A percentile compares a stretch with the other conserved stretches of the same genome.
phyloP scores from a whole-genome alignment of 495 filamentous ascomycete species.

The Penicillium malachiteum region DNA sequence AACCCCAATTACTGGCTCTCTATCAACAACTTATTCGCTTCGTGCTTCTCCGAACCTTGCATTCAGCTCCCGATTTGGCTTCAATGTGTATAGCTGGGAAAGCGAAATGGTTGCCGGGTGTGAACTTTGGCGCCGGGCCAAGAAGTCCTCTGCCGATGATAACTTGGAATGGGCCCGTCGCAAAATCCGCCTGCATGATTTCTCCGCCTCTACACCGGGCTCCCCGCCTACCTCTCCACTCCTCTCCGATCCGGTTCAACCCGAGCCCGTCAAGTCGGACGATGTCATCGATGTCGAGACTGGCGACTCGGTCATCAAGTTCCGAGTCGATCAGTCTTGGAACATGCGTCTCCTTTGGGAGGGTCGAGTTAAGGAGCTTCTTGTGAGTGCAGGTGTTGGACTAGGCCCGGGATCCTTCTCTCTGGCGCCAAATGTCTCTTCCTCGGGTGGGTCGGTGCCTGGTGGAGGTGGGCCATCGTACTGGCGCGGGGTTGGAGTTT shows the following conservation, averaged over 20 bases:
- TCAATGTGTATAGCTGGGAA: conserved; percentile 98
- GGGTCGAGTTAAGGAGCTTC: conserved; percentile 84
- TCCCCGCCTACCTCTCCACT: conserved; percentile 24
- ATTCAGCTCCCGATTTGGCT: conserved; percentile 87
- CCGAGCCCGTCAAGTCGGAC: conserved; percentile 15
- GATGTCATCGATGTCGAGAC: conserved; percentile 53
- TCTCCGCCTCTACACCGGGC: conserved; percentile 21
- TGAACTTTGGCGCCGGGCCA: conserved; percentile 76
- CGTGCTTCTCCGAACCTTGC: conserved; percentile 77
- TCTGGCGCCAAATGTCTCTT: conserved; percentile 27
- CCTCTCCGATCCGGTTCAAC: conserved; percentile 20
- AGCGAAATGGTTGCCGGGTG: conserved; percentile 86
- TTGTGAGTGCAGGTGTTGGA: conserved; percentile 84
- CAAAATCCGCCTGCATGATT: conserved; percentile 38
- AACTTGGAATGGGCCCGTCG: conserved; percentile 45
- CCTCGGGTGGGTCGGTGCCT: conserved; percentile 44
- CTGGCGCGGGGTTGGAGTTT: conserved; percentile 70
- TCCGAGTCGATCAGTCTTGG: conserved; percentile 80
- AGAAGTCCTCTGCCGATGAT: conserved; percentile 39
- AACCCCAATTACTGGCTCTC: conserved; percentile 88
- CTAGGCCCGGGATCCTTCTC: conserved; percentile 57
- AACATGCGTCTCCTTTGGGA: conserved; percentile 89
- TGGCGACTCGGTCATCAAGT: conserved; percentile 85
- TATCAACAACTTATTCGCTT: conserved; percentile 87
- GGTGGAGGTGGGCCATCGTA: conserved; percentile 55